Evolutionary conservation across 768 basidiomycete species (phyloP), one percentile per base, ranked within the genome.

Genomic region (Astraeus odoratus): DNA sequence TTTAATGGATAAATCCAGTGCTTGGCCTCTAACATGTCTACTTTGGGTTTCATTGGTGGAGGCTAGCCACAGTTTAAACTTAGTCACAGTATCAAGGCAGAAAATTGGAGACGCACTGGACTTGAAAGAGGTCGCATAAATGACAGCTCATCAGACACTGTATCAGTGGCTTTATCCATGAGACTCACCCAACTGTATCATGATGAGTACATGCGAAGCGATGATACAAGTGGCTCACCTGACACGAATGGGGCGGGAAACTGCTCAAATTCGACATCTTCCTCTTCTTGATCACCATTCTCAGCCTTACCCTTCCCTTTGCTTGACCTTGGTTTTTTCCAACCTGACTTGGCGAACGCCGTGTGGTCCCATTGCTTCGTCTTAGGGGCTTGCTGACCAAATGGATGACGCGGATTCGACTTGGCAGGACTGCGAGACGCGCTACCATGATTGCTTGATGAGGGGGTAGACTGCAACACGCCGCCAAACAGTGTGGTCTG

Each of bases 1-100:
- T 98, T 98, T 12, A 86, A 71, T 3, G 96, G 96, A 63, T 84
- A 99, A 44, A 96, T 78, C 84, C 93, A 98, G 41, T 87, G 86
- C 52, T 78, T 82, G 5, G 78, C 78, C 44, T 85, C 86, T 19
- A 90, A 72, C n/a, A 78, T 69, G 58, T 96, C 93, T 8, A 82
- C 72, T 40, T 69, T 65, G 22, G 90, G 69, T 63, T 86, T 90
- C 86, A 93, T 90, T 1, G 79, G 74, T 4, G 76, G 80, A 25
- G 78, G 76, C 87, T 87, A 51, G 7, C 38, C 20, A 40, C 27
- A 31, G 24, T 19, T 40, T 29, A 48, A 13, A 53, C 42, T 43
- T 38, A 16, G 16, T 39, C 9, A 29, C 10, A 12, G n/a, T 13
- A 16, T n/a, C n/a, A 16, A n/a, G 12, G 16, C 26, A 26, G 23